A percentile compares a stretch with the other conserved stretches of the same genome.
Conservation (phyloP, 2,329 filamentous ascomycete genomes). For the Huntiella abstrusa region DNA sequence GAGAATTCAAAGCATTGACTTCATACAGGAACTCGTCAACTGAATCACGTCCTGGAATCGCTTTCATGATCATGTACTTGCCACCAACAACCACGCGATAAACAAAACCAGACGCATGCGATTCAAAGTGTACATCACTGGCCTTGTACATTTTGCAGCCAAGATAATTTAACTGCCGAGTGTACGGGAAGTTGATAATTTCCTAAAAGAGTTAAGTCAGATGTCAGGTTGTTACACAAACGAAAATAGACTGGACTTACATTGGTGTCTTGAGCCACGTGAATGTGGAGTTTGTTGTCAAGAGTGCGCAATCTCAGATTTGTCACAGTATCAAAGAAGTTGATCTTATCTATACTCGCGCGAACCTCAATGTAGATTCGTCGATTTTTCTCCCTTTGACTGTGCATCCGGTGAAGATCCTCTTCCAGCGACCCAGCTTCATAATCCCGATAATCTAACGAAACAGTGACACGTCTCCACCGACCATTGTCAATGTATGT, state of each 20-base stretch:
- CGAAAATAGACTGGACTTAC: constrained; percentile 22
- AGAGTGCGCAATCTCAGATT: constrained; percentile 86
- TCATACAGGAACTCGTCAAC: constrained; percentile 96
- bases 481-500: constrained; percentile 71
- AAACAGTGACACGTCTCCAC: constrained; percentile 82
- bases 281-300: constrained; percentile 76
- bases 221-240: neutral
- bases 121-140: constrained; percentile 62
- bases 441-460: constrained; percentile 74
- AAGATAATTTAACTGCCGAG: constrained; percentile 57
- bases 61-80: constrained; percentile 75
- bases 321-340: constrained; percentile 90
- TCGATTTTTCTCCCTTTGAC: constrained; percentile 78
- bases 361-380: constrained; percentile 90
- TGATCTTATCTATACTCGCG: constrained; percentile 78
- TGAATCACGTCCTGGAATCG: constrained; percentile 87
- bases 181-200: constrained; percentile 68
- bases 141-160: constrained; percentile 47
- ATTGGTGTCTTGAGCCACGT: constrained; percentile 92
- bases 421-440: constrained; percentile 67
- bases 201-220: constrained; percentile 29
- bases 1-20: constrained; percentile 74
- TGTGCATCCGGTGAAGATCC: constrained; percentile 58
- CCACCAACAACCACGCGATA: constrained; percentile 68
- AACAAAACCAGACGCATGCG: constrained; percentile 90